Evolutionary conservation across 495 filamentous ascomycete species (phyloP), one percentile per base, ranked within the genome.

Genomic region (Trichoderma parareesei): DNA sequence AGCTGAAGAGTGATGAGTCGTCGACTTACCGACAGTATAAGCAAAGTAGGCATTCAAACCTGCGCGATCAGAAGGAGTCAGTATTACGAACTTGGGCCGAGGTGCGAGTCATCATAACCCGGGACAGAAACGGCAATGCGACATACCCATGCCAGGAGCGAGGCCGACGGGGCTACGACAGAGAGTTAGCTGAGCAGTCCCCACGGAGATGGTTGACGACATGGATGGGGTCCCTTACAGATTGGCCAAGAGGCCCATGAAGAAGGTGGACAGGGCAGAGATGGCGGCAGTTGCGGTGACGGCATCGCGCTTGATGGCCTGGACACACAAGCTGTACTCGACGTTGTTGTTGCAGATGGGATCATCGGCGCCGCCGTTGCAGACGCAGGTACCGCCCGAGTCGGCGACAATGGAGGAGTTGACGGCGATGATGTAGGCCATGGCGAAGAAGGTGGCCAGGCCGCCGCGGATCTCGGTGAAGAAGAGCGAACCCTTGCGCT

Each of bases 241-340:
- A 41, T 88, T 89, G 60, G 89, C 84, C 64, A 89, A 84, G 0
- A 92, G 73, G 8, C 90, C 90, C 85, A 93, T 89, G 73, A 81
- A 85, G 73, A 92, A 91, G 13, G 80, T 86, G 0, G 82, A 81
- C 10, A 91, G 71, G 3, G 86, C 86, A 11, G 90, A 78, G 69
- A 92, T 91, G 27, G 90, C 90, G 43, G 90, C 89, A 4, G 90
- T 93, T 18, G 87, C 90, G 16, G 90, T 93, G 55, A 92, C 84
- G 16, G 92, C 75, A 70, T 93, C 90, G 38, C 88, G 82, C 68
- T 88, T 88, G 70, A 93, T 70, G 65, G 88, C 87, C 66, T 82
- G 77, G 48, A 82, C 73, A 70, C 88, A 90, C 27, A 88, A 70
- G 44, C 82, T 71, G 67, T 92, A 93, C 27, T 82, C 85, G 18